Conservation (phyloP, 441 rosid species). For the Brassica balearica region DNA sequence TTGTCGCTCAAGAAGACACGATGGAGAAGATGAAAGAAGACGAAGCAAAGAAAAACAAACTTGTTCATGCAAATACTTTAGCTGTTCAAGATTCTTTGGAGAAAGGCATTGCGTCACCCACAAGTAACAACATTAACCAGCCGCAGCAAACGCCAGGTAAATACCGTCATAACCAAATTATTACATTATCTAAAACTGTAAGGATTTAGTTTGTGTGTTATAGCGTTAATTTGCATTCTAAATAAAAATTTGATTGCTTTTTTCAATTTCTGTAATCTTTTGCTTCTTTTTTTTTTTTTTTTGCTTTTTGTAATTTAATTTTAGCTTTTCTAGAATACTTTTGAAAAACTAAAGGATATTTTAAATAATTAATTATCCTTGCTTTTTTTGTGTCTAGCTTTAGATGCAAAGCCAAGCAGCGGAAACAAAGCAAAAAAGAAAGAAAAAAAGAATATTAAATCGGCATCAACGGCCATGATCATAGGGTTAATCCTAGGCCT, state of each 20-base stretch:
- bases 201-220: neutral
- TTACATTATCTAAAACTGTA: neutral
- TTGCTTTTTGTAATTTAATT: neutral
- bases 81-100: conserved; percentile 4
- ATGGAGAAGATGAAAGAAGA: conserved; percentile 4
- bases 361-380: neutral
- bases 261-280: neutral
- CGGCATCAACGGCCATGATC: conserved; percentile 10
- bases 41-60: neutral
- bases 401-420: neutral
- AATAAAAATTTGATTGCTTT: neutral
- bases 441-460: neutral
- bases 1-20: conserved; percentile 3
- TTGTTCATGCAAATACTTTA: conserved; percentile 8
- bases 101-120: conserved; percentile 2
- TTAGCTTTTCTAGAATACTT: conserved; percentile 2
- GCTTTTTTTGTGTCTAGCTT: neutral
- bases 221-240: neutral
- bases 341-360: neutral
- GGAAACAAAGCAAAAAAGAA: neutral
- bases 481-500: conserved; percentile 1
- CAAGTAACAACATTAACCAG: neutral
- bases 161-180: neutral
- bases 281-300: neutral
- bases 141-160: conserved; percentile 4